phyloP scores from a whole-genome alignment of 192 early-diverging fungal genomes.

The Backusella circina region DNA sequence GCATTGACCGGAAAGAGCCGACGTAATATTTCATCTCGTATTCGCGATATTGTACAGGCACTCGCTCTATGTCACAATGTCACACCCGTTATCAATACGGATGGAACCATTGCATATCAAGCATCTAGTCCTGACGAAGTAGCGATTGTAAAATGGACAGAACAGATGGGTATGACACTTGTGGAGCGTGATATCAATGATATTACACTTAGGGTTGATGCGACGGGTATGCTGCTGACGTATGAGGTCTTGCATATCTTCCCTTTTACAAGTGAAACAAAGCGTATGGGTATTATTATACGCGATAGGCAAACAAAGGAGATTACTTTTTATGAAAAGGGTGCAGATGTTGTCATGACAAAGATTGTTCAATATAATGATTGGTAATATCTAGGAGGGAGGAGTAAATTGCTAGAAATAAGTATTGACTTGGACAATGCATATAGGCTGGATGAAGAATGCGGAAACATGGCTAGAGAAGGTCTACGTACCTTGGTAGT shows the following conservation, averaged over 20 bases:
- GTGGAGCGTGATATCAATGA: conserved; percentile 71
- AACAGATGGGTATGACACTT: conserved; percentile 78
- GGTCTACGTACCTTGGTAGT: conserved; percentile 92
- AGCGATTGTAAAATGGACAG: conserved; percentile 92
- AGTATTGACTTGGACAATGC: neutral
- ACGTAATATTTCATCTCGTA: conserved; percentile 79
- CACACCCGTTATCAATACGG: conserved; percentile 62
- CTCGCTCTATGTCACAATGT: conserved; percentile 93
- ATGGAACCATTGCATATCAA: conserved; percentile 76
- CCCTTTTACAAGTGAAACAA: conserved; percentile 98
- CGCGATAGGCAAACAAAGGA: conserved; percentile 64
- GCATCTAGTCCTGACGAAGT: conserved; percentile 97
- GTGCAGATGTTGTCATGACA: conserved; percentile 89
- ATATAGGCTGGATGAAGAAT: conserved; percentile 83
- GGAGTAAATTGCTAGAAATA: neutral
- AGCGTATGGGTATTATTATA: conserved; percentile 95
- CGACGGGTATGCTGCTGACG: conserved; percentile 48
- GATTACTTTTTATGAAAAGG: conserved; percentile 90
- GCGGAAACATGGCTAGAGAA: conserved; percentile 94
- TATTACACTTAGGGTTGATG: conserved; percentile 60
- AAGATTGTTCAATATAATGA: conserved; percentile 89
- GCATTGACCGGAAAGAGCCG: conserved; percentile 56
- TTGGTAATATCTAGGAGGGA: conserved; percentile 48
- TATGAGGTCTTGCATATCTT: conserved; percentile 90
- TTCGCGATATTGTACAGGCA: conserved; percentile 85